Evolutionary conservation across 108 stramenopile genomes (phyloP), one percentile per base, ranked within the genome.

Genomic region (Cyclostephanos tholiformis): DNA sequence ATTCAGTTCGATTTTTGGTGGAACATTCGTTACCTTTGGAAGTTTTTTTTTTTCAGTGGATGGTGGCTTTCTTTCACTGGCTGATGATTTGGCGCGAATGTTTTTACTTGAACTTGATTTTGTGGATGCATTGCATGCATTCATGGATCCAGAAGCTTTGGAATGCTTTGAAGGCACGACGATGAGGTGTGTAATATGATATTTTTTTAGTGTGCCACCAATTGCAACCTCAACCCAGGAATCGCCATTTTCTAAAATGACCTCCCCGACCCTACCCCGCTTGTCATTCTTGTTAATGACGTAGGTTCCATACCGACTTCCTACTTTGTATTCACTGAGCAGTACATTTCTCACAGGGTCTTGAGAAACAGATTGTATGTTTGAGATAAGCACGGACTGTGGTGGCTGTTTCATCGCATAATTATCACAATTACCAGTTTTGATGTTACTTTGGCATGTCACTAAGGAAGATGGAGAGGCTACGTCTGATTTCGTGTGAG

Each of bases 181-280:
- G 30, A 79, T 14, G 7, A 79, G 64, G 35, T 77, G 68, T 4
- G 68, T 55, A n/a, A 49, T 41, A 16, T 55, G 75, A 36, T 49
- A 67, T 62, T 72, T 76, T 23, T 60, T 60, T 46, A 63, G 62
- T 41, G 23, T 65, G 32, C 59, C 65, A 23, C 59, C 71, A 48
- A 79, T 55, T 22, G 20, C 44, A 12, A 79, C 77, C 43, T 79
- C 71, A 5, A 79, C 77, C 72, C 72, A 79, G 14, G 64, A 39
- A 7, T 14, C 17, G 35, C 20, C 22, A 7, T 64, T 27, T 46
- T 79, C 77, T 14, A 67, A 16, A 29, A 73, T 65, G 11, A 79
- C 77, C 58, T 79, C 60, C 27, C 75, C 75, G 23, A 69, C 61
- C n/a, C 52, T 41, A 25, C 60, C 36, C 36, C 57, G 38, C 17